Base-by-base conservation (phyloP, 2,329 filamentous ascomycete genomes). In the Nemania sp. region DNA sequence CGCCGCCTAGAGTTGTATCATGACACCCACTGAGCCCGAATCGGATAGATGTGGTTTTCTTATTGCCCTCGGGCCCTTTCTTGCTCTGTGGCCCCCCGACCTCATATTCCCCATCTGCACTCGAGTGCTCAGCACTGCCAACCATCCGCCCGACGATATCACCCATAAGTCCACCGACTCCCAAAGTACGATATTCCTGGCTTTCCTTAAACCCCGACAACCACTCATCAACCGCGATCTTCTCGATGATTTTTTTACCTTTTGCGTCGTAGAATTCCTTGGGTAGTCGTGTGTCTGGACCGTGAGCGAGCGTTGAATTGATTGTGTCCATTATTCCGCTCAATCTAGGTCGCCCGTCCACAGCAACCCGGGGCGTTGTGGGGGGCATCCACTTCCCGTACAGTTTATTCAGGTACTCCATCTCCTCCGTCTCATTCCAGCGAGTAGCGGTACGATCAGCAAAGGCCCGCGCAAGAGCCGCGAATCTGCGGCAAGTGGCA, bases 261-360 rank as follows among this genome's bases (percentile, higher is more conserved):
- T 90, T 91, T 20, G 85, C 78, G 76, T 98, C 93, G 80, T 98
- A 98, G 79, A 99, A 98, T 70, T 94, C 92, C 10, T 86, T 84
- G 0, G 96, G 96, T 2, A 98, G 86, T 53, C 86, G 89, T 0
- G 94, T 98, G 11, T 87, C 87, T 0, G 92, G 88, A 0, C 93
- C 93, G 78, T 98, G 96, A 2, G 94, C 95, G 13, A 92, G 84
- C 0, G 93, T 97, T 6, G 93, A 89, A 77, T 98, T 98, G 76
- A 98, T 87, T 0, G 93, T 96, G 81, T 99, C 96, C 92, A 97
- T 93, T 75, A 99, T 91, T 61, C 96, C 96, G 5, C 90, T 94
- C 13, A 98, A 84, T 52, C 94, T 87, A 0, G 96, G 96, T 67
- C 91, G 90, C 0, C 90, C 90, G 79, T 98, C 94, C 8, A 98